A percentile compares a stretch with the other conserved stretches of the same genome.
These are phyloP conservation scores for Coemansia sp. DNA, from an alignment of 192 early-diverging fungal genomes.

Conservation along the genomic window DNA sequence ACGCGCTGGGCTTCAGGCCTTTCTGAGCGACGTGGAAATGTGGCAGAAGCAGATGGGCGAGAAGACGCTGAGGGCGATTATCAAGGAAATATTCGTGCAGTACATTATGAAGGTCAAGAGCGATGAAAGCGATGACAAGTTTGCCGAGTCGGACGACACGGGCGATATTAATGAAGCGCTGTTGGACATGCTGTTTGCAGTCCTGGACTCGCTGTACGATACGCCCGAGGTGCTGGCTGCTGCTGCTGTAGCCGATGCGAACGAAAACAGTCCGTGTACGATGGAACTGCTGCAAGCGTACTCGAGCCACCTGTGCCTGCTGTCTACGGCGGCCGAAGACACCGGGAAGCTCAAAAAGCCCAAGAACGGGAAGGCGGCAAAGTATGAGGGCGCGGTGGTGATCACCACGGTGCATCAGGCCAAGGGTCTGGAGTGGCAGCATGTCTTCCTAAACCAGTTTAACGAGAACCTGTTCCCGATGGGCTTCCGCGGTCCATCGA, in stretches of 20 bases:
- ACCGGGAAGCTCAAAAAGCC: conserved; percentile 10
- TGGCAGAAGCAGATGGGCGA: conserved; percentile 18
- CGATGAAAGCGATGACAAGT: neutral
- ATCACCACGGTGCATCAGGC: conserved; percentile 50
- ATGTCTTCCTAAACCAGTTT: conserved; percentile 49
- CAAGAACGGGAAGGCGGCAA: neutral
- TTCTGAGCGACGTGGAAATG: conserved; percentile 7
- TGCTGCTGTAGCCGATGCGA: neutral
- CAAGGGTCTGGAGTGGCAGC: conserved; percentile 48
- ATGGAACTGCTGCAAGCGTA: conserved; percentile 23
- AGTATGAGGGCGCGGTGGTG: conserved; percentile 19
- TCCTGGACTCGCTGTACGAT: conserved; percentile 18
- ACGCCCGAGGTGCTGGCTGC: neutral
- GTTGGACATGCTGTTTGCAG: conserved; percentile 22
- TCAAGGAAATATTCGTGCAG: conserved; percentile 13
- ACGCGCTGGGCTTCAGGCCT: conserved; percentile 14
- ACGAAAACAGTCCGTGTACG: conserved; percentile 14
- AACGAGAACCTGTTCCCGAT: conserved; percentile 47
- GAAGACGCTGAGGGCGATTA: conserved; percentile 7
- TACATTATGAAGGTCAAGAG: conserved; percentile 9
- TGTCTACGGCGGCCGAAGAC: conserved; percentile 45
- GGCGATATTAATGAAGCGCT: conserved; percentile 12
- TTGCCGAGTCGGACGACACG: neutral
- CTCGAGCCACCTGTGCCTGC: conserved; percentile 31
- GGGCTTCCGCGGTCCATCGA: conserved; percentile 20